Evolutionary conservation across 2,329 filamentous ascomycete genomes (phyloP), one percentile per base, ranked within the genome.

Genomic region (Pestalotiopsis sp.): DNA sequence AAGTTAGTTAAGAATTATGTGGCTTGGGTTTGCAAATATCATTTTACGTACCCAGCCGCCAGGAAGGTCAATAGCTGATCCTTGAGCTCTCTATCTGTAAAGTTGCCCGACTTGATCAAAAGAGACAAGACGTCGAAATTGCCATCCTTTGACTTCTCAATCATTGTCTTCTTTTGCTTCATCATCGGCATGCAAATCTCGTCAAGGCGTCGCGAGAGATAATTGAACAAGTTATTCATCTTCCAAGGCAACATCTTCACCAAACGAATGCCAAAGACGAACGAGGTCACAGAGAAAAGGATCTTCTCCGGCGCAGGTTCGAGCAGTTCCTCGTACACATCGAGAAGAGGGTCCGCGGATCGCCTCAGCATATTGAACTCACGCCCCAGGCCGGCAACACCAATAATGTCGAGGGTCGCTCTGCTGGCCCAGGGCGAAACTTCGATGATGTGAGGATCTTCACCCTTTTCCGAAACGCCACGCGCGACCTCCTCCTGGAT

Each of bases 101-200:
- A 88, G 66, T 84, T 81, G 66, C 83, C 82, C 2, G 83, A 84
- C 69, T 83, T 81, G 70, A 89, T 84, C 64, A 88, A 82, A 13
- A 86, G 80, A 0, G 85, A 91, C 67, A 94, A 80, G 59, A 94
- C 90, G 73, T 94, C 92, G 23, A 87, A 81, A 11, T 88, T 45
- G 17, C 41, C 27, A 38, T 66, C 64, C 9, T 31, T 25, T 7
- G 45, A 38, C 31, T 85, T 82, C 0, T 76, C 70, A 2, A 85
- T 82, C 0, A 86, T 87, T 4, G 80, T 79, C n/a, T 81, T 74
- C 73, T 85, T 87, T 6, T 87, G 83, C 2, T 77, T 74, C 14
- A 88, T 79, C 73, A 88, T 81, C 9, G 82, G 77, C 13, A 75
- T 73, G 70, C 84, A 86, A 23, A 86, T 81, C 20, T 77, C 72